These are phyloP conservation scores for Zasmidium angulare DNA, from an alignment of 2,329 filamentous ascomycete genomes.

Conservation along the genomic window DNA sequence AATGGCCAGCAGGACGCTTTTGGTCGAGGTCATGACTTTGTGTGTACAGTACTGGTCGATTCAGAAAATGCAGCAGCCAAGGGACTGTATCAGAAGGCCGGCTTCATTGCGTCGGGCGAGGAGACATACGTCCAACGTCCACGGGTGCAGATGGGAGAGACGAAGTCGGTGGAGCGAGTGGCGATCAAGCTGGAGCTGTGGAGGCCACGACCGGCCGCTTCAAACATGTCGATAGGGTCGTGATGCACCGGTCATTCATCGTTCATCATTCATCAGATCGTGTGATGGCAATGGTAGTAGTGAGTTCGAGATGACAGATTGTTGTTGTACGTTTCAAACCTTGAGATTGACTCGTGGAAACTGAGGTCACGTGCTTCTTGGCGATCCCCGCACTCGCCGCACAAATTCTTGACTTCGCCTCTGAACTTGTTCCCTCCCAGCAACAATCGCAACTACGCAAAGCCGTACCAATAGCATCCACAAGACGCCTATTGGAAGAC, in stretches of 20 bases:
- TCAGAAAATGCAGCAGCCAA: constrained; percentile 28
- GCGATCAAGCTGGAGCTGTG: constrained; percentile 26
- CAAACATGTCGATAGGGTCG: not conserved
- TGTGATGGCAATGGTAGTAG: not conserved
- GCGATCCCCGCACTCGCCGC: constrained; percentile 4
- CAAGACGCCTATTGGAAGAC: constrained; percentile 50
- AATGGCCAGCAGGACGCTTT: constrained; percentile 14
- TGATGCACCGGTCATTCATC: not conserved
- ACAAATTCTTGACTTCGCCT: constrained; percentile 9
- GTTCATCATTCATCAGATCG: not conserved
- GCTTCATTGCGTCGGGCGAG: constrained; percentile 26
- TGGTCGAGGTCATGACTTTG: not conserved
- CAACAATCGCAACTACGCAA: constrained; percentile 30
- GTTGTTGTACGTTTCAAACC: not conserved
- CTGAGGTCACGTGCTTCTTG: constrained; percentile 6
- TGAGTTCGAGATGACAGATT: not conserved
- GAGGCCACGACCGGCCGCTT: not conserved
- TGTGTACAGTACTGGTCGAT: constrained; percentile 27
- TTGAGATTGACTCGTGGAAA: not conserved
- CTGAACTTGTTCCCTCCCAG: constrained; percentile 11
- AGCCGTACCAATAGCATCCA: constrained; percentile 37
- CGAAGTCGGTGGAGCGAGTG: constrained; percentile 11
- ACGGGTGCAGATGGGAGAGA: constrained; percentile 11
- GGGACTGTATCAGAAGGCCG: constrained; percentile 28
- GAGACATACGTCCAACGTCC: constrained; percentile 27